Conservation (phyloP, 2,329 filamentous ascomycete genomes). For the Venturia asperata region DNA sequence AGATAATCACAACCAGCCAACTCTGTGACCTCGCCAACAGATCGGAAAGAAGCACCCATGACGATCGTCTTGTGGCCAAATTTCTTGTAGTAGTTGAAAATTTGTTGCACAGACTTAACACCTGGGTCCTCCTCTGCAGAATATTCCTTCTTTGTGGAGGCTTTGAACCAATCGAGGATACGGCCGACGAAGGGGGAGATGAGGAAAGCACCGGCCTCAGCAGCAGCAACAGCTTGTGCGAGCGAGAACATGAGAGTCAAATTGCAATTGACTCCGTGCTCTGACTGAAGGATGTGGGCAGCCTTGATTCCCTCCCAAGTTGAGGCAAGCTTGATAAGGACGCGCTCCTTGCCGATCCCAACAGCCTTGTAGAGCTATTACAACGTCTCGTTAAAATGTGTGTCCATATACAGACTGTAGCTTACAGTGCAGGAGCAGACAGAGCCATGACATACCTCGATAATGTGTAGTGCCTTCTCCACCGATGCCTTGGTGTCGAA, state of each 20-base stretch:
- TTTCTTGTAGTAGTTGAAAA: conserved; percentile 99
- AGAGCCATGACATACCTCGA: conserved; percentile 59
- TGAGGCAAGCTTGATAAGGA: conserved; percentile 98
- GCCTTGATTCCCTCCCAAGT: conserved; percentile 99
- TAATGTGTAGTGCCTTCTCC: conserved; percentile 93
- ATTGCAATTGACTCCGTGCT: conserved; percentile 98
- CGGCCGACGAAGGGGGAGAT: conserved; percentile 99
- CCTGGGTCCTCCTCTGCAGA: conserved; percentile 84
- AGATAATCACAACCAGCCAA: conserved; percentile 97
- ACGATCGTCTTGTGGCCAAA: conserved; percentile 98
- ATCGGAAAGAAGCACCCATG: conserved; percentile 99
- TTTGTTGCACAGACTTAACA: conserved; percentile 84
- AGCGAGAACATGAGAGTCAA: conserved; percentile 97
- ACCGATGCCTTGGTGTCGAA: conserved; percentile 91
- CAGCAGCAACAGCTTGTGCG: conserved; percentile 88
- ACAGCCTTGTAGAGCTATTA: conserved; percentile 83
- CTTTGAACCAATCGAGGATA: conserved; percentile 99
- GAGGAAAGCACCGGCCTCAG: conserved; percentile 91
- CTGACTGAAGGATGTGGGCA: conserved; percentile 88
- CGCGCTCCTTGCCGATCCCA: conserved; percentile 85
- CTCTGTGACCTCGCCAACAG: conserved; percentile 93
- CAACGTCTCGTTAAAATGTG: not conserved
- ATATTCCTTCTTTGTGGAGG: conserved; percentile 89
- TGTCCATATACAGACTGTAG: not conserved
- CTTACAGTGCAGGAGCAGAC: too few species aligned